Evolutionary conservation across 2,329 filamentous ascomycete species (phyloP).

Genomic region (Fusarium fujikuroi): DNA sequence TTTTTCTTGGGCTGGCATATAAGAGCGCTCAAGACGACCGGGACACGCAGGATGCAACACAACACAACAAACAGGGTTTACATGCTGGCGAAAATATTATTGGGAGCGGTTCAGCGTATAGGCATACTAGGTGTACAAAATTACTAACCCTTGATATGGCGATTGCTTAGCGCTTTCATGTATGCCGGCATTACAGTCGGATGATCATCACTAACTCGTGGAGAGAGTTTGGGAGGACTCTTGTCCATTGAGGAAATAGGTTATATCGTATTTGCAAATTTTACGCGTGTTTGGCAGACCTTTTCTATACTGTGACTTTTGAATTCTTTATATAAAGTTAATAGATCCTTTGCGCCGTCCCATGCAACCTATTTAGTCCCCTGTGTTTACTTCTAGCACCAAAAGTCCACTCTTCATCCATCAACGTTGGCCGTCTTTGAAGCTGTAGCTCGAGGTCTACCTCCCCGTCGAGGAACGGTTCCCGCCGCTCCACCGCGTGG

Average conservation of each 20-base stretch:
- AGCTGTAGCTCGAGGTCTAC: slow-evolving; percentile 40
- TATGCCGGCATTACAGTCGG: slow-evolving; percentile 36
- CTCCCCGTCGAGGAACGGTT: slow-evolving; percentile 44
- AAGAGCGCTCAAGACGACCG: slow-evolving; percentile 37
- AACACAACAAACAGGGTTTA: slow-evolving; percentile 28
- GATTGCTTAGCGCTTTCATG: slow-evolving; percentile 30
- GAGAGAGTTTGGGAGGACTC: slow-evolving; percentile 31
- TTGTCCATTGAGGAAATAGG: slow-evolving; percentile 23
- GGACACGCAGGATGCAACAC: slow-evolving; percentile 32
- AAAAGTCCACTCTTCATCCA: not conserved
- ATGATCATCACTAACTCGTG: slow-evolving; percentile 23
- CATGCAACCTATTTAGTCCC: slow-evolving; percentile 32
- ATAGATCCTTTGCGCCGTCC: slow-evolving; percentile 36
- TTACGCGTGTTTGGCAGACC: slow-evolving; percentile 34
- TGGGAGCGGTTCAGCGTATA: slow-evolving; percentile 24
- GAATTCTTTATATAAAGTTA: not conserved
- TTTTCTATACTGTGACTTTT: not conserved
- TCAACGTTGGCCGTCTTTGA: slow-evolving; percentile 33
- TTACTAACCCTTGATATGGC: slow-evolving; percentile 21
- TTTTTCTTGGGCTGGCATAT: slow-evolving; percentile 43
- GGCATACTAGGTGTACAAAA: slow-evolving; percentile 40
- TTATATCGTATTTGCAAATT: slow-evolving; percentile 40
- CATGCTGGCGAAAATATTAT: slow-evolving; percentile 36
- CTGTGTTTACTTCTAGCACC: not conserved
- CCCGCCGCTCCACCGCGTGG: slow-evolving; percentile 42